A percentile compares a stretch with the other conserved stretches of the same genome.
These are phyloP conservation scores for Larix sibirica DNA, from an alignment of 83 land plant genomes.

Conservation along the genomic window DNA sequence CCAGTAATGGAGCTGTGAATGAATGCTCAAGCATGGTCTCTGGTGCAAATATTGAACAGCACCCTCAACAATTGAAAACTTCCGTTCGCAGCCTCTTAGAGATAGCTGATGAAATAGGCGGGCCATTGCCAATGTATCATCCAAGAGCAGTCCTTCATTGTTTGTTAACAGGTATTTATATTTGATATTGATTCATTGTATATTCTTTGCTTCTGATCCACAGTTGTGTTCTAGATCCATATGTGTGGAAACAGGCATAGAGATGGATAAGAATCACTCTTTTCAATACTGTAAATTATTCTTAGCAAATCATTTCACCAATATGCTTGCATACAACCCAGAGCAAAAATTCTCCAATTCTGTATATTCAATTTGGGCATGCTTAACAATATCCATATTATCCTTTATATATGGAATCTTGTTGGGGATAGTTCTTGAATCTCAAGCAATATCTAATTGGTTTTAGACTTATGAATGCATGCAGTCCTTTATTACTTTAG, in stretches of 20 bases:
- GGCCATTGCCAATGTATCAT: slow-evolving; percentile 69
- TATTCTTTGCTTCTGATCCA: not conserved
- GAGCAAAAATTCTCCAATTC: no score
- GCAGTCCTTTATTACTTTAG: no score
- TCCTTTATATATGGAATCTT: no score
- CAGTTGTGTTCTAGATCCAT: not conserved
- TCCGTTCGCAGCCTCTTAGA: slow-evolving; percentile 41
- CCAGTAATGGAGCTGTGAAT: not conserved
- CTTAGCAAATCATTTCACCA: no score
- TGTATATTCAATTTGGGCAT: no score
- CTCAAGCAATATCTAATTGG: no score
- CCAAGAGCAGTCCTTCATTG: slow-evolving; percentile 62
- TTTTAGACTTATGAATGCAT: no score
- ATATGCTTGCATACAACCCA: no score
- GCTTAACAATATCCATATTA: no score
- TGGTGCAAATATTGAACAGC: slow-evolving; percentile 5
- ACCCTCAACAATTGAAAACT: not conserved
- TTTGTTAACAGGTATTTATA: slow-evolving; percentile 63
- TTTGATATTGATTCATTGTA: slow-evolving; percentile 4
- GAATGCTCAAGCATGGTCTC: not conserved
- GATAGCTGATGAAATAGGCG: slow-evolving; percentile 43
- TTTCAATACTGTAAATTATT: not conserved
- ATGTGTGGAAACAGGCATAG: not conserved
- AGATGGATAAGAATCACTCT: not conserved
- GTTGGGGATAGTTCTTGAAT: no score